A percentile compares a stretch with the other conserved stretches of the same genome.
These are phyloP conservation scores for Picea abies DNA, from an alignment of 83 land plant genomes.

Conservation along the genomic window DNA sequence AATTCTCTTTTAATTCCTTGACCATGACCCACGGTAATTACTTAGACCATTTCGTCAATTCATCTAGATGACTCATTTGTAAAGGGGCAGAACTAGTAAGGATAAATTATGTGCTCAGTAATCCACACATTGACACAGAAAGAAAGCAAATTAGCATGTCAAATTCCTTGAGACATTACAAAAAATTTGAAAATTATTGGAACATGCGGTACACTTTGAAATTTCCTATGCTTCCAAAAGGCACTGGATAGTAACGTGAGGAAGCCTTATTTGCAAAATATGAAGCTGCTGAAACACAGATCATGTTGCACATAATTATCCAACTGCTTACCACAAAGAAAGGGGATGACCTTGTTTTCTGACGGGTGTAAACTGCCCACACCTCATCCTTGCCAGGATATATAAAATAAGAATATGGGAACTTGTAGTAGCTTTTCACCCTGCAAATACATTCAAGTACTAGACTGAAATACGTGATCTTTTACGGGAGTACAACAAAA, in stretches of 20 bases:
- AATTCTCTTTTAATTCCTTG: too few relatives aligned
- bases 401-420: slow-evolving; percentile 3
- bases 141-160: too few relatives aligned
- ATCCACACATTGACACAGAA: too few relatives aligned
- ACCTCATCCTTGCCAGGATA: slow-evolving; percentile 18
- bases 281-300: not conserved
- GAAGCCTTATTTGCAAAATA: not conserved
- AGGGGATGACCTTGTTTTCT: not conserved
- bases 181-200: not conserved
- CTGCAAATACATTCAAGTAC: not conserved
- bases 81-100: too few relatives aligned
- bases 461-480: too few relatives aligned
- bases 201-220: not conserved
- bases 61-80: too few relatives aligned
- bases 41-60: too few relatives aligned
- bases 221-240: not conserved
- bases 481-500: too few relatives aligned
- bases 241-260: not conserved
- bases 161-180: too few relatives aligned
- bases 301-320: not conserved
- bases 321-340: slow-evolving; percentile 9
- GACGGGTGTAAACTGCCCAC: slow-evolving; percentile 19
- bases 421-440: slow-evolving; percentile 12
- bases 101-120: too few relatives aligned
- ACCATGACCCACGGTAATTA: too few relatives aligned